Percentiles rank a stretch among this genome's conserved stretches.
These are phyloP conservation scores for Lindgomyces ingoldianus DNA, from an alignment of 495 filamentous ascomycete species.

Conservation along the genomic window DNA sequence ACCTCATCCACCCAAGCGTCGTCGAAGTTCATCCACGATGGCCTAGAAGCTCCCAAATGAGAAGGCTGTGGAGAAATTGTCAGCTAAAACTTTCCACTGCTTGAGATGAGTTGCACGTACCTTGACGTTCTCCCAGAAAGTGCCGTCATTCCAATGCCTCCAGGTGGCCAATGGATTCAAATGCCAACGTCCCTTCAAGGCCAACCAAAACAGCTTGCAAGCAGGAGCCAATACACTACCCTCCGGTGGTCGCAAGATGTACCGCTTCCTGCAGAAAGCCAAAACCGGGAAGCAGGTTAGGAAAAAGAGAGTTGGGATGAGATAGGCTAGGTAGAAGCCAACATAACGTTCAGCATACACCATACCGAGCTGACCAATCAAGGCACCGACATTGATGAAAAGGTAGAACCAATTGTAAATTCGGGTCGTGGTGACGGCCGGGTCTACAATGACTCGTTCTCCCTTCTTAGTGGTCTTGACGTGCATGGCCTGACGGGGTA, in stretches of 20 bases:
- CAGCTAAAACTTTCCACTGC: background rate
- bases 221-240: constrained; percentile 33
- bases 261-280: constrained; percentile 29
- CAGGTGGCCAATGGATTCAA: constrained; percentile 22
- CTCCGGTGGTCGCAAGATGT: constrained; percentile 17
- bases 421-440: constrained; percentile 60
- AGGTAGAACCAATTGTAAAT: constrained; percentile 67
- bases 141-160: constrained; percentile 28
- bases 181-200: constrained; percentile 10
- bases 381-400: constrained; percentile 69
- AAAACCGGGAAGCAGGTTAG: constrained; percentile 24
- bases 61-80: constrained; percentile 20
- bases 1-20: constrained; percentile 45
- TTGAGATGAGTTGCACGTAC: background rate
- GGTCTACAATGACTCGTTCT: constrained; percentile 66
- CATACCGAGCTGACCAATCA: constrained; percentile 58
- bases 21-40: constrained; percentile 33
- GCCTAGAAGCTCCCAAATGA: constrained; percentile 10
- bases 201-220: constrained; percentile 21
- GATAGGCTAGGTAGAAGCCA: constrained; percentile 69
- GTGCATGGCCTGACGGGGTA: constrained; percentile 45
- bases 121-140: constrained; percentile 37
- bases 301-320: constrained; percentile 35
- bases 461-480: constrained; percentile 31
- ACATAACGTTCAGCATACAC: constrained; percentile 72